These are phyloP conservation scores for Lentinula lateritia DNA, from an alignment of 768 basidiomycete genomes.

Conservation along the genomic window DNA sequence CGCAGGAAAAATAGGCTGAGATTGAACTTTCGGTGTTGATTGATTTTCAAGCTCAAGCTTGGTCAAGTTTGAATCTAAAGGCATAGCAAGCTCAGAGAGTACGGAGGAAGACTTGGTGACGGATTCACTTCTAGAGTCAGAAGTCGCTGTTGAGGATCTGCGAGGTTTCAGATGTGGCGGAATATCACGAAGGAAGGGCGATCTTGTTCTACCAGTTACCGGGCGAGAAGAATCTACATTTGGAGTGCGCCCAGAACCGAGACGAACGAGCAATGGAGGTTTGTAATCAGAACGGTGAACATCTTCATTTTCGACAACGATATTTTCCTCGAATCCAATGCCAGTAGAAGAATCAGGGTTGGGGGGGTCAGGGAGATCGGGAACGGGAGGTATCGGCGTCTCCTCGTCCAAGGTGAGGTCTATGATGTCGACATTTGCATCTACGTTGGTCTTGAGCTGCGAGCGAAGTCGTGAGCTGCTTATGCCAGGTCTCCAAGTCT, in stretches of 20 bases:
- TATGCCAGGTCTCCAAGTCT: background rate
- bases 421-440: background rate
- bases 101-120: no score
- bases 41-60: no score
- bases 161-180: background rate
- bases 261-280: slow-evolving; percentile 1
- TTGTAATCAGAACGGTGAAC: background rate
- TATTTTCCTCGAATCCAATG: background rate
- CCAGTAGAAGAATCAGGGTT: background rate
- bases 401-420: background rate
- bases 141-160: background rate
- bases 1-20: no score
- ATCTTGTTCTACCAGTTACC: background rate
- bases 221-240: background rate
- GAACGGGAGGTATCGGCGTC: background rate
- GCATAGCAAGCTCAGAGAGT: no score
- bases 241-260: background rate
- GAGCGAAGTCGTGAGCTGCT: background rate
- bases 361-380: background rate
- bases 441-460: background rate
- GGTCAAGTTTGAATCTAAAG: no score
- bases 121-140: background rate
- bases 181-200: background rate
- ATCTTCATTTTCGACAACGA: background rate
- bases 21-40: no score